phyloP scores from a whole-genome alignment of 139 green algal species.

The Parachlorella kessleri region DNA sequence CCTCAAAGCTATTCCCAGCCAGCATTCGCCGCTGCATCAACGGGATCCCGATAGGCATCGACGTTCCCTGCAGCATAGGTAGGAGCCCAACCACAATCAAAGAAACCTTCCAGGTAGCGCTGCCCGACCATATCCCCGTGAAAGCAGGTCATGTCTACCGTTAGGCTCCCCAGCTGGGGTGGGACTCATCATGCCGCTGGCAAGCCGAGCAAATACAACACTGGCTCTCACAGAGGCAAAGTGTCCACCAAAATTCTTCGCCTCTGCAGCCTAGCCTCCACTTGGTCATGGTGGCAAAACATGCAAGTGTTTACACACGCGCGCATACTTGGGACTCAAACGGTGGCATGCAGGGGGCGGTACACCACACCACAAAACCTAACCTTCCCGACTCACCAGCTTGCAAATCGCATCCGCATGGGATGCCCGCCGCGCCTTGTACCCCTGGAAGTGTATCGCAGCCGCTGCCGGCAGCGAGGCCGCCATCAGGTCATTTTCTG shows the following conservation, averaged over 20 bases:
- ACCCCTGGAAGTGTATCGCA: too few relatives aligned
- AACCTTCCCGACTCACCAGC: constrained; percentile 4
- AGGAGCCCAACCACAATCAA: background rate
- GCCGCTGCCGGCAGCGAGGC: background rate
- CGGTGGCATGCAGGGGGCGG: background rate
- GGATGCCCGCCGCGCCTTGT: too few relatives aligned
- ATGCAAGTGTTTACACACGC: background rate
- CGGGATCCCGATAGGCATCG: constrained; percentile 60
- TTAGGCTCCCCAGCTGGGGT: background rate
- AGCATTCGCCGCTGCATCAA: constrained; percentile 35
- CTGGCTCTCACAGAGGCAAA: background rate
- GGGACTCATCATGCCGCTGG: background rate
- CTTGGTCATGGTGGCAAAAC: background rate
- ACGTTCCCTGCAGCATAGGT: constrained; percentile 53
- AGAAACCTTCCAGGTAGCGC: background rate
- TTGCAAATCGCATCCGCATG: background rate
- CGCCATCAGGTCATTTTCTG: too few relatives aligned
- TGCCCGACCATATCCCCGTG: background rate
- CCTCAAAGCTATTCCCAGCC: background rate
- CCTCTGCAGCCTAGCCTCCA: background rate
- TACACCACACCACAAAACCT: background rate
- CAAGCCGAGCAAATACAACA: too few relatives aligned
- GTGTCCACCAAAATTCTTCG: background rate
- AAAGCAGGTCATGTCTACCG: background rate
- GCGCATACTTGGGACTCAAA: background rate